phyloP scores from a whole-genome alignment of 2,329 filamentous ascomycete genomes.

The Alternaria sp. region DNA sequence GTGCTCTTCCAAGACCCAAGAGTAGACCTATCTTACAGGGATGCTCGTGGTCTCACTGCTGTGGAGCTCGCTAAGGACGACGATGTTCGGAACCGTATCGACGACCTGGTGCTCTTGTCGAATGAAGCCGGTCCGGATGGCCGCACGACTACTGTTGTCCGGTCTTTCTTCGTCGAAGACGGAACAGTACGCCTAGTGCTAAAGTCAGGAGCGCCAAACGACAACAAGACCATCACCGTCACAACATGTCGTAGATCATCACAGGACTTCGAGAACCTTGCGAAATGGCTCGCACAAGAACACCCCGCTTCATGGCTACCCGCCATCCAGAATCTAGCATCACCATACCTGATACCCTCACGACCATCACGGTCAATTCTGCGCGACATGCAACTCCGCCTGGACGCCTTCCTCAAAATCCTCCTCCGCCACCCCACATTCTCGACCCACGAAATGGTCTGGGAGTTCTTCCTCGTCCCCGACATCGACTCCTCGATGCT shows the following conservation, averaged over 20 bases:
- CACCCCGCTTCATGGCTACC: conserved; percentile 97
- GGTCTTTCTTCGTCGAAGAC: conserved; percentile 97
- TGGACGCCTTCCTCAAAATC: conserved; percentile 87
- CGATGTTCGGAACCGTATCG: conserved; percentile 93
- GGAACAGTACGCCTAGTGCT: conserved; percentile 90
- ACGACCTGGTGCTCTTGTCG: conserved; percentile 87
- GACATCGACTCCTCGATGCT: conserved; percentile 91
- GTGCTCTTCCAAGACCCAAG: conserved; percentile 85
- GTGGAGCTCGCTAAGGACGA: conserved; percentile 98
- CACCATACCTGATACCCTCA: conserved; percentile 90
- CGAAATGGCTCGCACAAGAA: conserved; percentile 81
- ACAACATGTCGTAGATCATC: conserved; percentile 91
- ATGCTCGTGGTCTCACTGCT: conserved; percentile 86
- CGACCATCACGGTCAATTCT: conserved; percentile 87
- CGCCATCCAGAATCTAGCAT: conserved; percentile 75
- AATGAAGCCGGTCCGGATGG: conserved; percentile 69
- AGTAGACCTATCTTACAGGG: conserved; percentile 83
- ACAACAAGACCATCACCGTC: conserved; percentile 83
- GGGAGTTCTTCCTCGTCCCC: conserved; percentile 98
- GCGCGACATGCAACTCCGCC: conserved; percentile 82
- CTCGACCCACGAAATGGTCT: conserved; percentile 93
- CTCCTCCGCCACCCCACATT: conserved; percentile 90
- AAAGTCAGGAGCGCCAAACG: conserved; percentile 89
- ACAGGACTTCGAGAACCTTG: conserved; percentile 88
- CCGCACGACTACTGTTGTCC: conserved; percentile 88